A percentile compares a stretch with the other conserved stretches of the same genome.
Conservation (phyloP, 2,329 filamentous ascomycete genomes). For the Fusarium anthophilum region DNA sequence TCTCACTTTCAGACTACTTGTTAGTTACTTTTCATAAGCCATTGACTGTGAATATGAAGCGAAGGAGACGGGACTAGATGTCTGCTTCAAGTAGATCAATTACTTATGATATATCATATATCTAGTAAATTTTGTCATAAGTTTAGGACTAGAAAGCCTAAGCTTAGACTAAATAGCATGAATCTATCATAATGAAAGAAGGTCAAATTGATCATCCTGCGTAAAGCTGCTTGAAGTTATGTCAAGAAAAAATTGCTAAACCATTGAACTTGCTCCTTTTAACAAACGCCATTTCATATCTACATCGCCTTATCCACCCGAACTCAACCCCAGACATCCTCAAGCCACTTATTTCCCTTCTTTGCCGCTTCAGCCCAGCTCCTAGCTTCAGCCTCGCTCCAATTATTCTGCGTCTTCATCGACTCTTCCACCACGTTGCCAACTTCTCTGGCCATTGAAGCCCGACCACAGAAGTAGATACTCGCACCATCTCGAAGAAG, state of each 20-base stretch:
- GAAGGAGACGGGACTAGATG: not conserved
- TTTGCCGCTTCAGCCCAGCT: slow-evolving; percentile 59
- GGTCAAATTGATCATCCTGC: not conserved
- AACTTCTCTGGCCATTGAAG: slow-evolving; percentile 56
- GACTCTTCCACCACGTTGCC: slow-evolving; percentile 50
- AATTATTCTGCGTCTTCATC: slow-evolving; percentile 47
- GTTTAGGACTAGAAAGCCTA: not conserved
- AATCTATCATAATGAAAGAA: not conserved
- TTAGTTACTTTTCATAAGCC: not conserved
- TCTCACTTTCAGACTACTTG: not conserved
- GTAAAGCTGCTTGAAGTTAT: not conserved
- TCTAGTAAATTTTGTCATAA: not conserved
- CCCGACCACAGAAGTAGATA: slow-evolving; percentile 55
- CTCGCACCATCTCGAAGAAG: slow-evolving; percentile 48
- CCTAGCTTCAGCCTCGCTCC: slow-evolving; percentile 52
- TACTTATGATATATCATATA: not conserved
- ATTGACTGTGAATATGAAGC: not conserved
- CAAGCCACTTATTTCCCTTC: slow-evolving; percentile 61
- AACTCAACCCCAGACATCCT: slow-evolving; percentile 61
- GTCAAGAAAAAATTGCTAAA: not conserved
- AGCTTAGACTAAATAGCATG: not conserved
- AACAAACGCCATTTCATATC: not conserved
- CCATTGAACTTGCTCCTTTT: not conserved
- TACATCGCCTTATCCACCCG: not conserved
- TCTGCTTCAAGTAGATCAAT: not conserved